Evolutionary conservation across 2,329 filamentous ascomycete genomes (phyloP).

Genomic region (Colletotrichum chrysophilum): DNA sequence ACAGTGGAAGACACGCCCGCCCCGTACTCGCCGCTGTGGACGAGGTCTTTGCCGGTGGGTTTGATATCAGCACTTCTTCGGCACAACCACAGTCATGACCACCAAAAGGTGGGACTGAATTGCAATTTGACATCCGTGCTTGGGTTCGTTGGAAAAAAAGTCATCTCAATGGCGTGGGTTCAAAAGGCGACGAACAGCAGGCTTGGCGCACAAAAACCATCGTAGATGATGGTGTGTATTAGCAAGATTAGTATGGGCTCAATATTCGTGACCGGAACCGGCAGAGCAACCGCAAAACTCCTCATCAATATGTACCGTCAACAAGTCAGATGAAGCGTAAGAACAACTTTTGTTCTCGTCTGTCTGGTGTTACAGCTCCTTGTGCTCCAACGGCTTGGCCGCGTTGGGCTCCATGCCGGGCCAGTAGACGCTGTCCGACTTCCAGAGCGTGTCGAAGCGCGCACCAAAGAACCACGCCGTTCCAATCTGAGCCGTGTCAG

Average conservation of each 20-base stretch:
- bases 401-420: conserved; percentile 12
- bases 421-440: conserved; percentile 19
- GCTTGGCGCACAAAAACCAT: conserved; percentile 15
- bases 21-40: conserved; percentile 24
- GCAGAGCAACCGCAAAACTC: conserved; percentile 15
- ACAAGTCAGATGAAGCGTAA: conserved; percentile 20
- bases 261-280: conserved; percentile 8
- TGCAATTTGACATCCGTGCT: conserved; percentile 99
- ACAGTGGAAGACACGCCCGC: conserved; percentile 19
- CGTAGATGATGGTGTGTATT: conserved; percentile 21
- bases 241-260: conserved; percentile 22
- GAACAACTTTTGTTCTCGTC: conserved; percentile 9
- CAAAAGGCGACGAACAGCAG: not conserved
- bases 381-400: conserved; percentile 15
- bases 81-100: conserved; percentile 90
- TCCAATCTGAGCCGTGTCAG: conserved; percentile 62
- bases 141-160: conserved; percentile 19
- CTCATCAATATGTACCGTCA: conserved; percentile 22
- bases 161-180: not conserved
- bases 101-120: conserved; percentile 66
- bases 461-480: conserved; percentile 82
- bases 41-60: conserved; percentile 33
- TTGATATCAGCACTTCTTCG: conserved; percentile 97
- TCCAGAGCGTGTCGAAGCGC: conserved; percentile 66
- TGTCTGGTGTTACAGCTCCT: conserved; percentile 19